Evolutionary conservation across 495 filamentous ascomycete genomes (phyloP).

Genomic region (Glarea lozoyensis): DNA sequence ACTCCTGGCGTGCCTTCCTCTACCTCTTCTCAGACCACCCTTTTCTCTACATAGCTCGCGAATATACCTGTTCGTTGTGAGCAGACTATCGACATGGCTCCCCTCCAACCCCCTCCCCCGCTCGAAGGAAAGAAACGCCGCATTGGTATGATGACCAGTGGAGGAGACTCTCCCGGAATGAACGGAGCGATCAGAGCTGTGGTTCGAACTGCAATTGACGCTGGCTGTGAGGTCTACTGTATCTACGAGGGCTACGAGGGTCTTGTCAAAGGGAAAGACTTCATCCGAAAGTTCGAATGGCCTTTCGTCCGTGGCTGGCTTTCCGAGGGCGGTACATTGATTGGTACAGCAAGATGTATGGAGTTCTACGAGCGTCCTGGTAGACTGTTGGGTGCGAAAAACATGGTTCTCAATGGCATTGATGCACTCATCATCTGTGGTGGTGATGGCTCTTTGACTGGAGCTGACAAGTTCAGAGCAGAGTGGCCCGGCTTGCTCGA

Average conservation of each 20-base stretch:
- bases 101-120: constrained; percentile 12
- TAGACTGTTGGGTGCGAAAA: constrained; percentile 77
- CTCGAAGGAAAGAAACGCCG: constrained; percentile 16
- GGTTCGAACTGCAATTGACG: constrained; percentile 82
- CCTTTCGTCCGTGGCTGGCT: constrained; percentile 92
- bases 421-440: constrained; percentile 95
- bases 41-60: no score
- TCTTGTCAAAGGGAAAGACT: constrained; percentile 76
- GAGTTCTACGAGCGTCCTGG: constrained; percentile 82
- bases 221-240: constrained; percentile 79
- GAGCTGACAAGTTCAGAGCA: constrained; percentile 82
- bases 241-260: constrained; percentile 97
- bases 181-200: constrained; percentile 91
- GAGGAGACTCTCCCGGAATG: constrained; percentile 97
- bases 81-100: constrained; percentile 18
- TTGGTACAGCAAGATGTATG: constrained; percentile 88
- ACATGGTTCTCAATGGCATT: constrained; percentile 86
- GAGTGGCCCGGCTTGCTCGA: constrained; percentile 85
- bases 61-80: no score
- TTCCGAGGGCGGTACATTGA: constrained; percentile 91
- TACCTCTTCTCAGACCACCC: no score
- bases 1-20: no score
- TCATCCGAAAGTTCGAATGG: constrained; percentile 86
- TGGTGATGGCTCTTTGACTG: constrained; percentile 94
- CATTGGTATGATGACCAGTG: constrained; percentile 93